Evolutionary conservation across 805 yeast species (phyloP).

Genomic region (Nakazawaea peltata): DNA sequence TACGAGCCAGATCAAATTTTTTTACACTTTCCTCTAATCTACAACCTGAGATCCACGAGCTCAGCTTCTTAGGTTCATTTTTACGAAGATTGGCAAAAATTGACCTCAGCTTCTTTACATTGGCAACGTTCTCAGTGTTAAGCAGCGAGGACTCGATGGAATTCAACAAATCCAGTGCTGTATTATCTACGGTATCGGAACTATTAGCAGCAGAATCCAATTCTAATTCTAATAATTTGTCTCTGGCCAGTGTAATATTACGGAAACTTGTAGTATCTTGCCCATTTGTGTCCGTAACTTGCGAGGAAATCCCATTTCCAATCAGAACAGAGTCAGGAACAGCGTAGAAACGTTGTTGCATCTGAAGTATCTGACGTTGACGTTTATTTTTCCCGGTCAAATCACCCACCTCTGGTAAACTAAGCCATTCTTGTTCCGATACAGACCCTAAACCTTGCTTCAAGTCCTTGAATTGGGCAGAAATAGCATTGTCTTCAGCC

Average conservation of each 20-base stretch:
- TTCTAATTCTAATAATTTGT: slow-evolving; percentile 45
- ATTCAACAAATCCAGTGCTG: slow-evolving; percentile 34
- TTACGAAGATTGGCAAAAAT: slow-evolving; percentile 62
- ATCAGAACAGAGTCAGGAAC: slow-evolving; percentile 64
- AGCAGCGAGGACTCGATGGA: slow-evolving; percentile 11
- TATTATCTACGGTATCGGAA: slow-evolving; percentile 24
- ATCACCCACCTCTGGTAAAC: slow-evolving; percentile 83
- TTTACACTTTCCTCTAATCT: slow-evolving; percentile 62
- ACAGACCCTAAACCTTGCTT: slow-evolving; percentile 55
- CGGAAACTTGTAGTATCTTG: slow-evolving; percentile 33
- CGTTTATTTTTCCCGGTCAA: slow-evolving; percentile 76
- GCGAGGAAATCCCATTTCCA: slow-evolving; percentile 21
- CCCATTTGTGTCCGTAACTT: slow-evolving; percentile 11
- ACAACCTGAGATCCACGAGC: slow-evolving; percentile 85
- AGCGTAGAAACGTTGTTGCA: slow-evolving; percentile 66
- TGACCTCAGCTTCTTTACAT: slow-evolving; percentile 47
- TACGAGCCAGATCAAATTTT: slow-evolving; percentile 47
- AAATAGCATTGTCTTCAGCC: slow-evolving; percentile 20
- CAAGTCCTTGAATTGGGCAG: slow-evolving; percentile 58
- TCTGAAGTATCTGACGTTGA: slow-evolving; percentile 50
- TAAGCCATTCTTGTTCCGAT: slow-evolving; percentile 69
- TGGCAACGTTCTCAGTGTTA: slow-evolving; percentile 33
- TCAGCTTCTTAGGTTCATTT: slow-evolving; percentile 64
- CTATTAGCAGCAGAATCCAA: slow-evolving; percentile 32
- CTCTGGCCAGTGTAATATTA: slow-evolving; percentile 56